Conservation (phyloP, 768 basidiomycete species). For the Auricularia auricula-judae region DNA sequence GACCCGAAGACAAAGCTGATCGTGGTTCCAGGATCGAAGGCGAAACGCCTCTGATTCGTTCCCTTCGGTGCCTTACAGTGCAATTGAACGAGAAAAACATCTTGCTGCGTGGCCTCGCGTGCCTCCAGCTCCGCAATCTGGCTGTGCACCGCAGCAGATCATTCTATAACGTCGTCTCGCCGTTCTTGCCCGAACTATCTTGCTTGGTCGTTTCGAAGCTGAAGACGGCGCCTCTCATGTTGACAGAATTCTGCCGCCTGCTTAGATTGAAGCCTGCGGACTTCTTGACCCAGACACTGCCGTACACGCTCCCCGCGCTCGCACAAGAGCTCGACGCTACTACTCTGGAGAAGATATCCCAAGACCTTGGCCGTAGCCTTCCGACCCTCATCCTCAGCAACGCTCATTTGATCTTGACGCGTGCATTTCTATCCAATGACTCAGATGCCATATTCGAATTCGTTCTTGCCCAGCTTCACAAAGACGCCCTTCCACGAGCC, state of each 20-base stretch:
- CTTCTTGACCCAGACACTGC: constrained; percentile 54
- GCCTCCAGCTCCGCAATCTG: constrained; percentile 48
- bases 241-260: constrained; percentile 60
- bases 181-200: constrained; percentile 57
- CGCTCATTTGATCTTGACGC: constrained; percentile 49
- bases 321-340: constrained; percentile 50
- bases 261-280: constrained; percentile 42
- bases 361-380: constrained; percentile 33
- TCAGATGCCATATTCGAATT: constrained; percentile 53
- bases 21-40: background rate
- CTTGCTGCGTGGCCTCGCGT: constrained; percentile 56
- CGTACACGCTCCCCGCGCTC: constrained; percentile 56
- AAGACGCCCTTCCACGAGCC: constrained; percentile 26
- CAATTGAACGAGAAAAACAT: constrained; percentile 60
- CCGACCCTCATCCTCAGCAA: constrained; percentile 46
- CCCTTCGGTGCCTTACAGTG: constrained; percentile 49
- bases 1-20: background rate
- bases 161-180: constrained; percentile 55
- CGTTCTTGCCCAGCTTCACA: constrained; percentile 45
- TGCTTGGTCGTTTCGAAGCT: constrained; percentile 52
- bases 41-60: constrained; percentile 7
- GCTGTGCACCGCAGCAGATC: constrained; percentile 48
- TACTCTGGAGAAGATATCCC: constrained; percentile 52
- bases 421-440: constrained; percentile 51
- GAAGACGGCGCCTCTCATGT: constrained; percentile 42